Evolutionary conservation across 2,329 filamentous ascomycete species (phyloP).

Genomic region (Coleophoma eucalyptorum): DNA sequence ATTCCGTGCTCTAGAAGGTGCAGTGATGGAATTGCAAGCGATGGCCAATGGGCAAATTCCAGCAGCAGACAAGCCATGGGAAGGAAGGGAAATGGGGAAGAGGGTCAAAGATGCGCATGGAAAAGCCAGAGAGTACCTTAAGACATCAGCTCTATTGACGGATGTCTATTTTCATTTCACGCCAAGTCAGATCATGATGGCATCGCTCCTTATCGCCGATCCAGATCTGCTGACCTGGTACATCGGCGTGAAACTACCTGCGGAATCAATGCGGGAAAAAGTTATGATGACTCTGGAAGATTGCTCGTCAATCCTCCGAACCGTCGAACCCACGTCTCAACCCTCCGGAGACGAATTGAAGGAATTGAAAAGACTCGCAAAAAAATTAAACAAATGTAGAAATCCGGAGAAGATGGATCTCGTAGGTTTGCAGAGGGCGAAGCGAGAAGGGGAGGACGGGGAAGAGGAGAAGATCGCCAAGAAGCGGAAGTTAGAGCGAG

Average conservation of each 20-base stretch:
- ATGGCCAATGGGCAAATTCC: conserved; percentile 45
- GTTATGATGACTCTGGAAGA: conserved; percentile 43
- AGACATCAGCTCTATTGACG: conserved; percentile 78
- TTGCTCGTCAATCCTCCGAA: conserved; percentile 51
- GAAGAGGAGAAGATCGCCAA: conserved; percentile 24
- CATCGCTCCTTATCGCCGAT: conserved; percentile 74
- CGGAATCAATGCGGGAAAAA: conserved; percentile 35
- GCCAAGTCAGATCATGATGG: conserved; percentile 89
- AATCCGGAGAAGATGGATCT: conserved; percentile 73
- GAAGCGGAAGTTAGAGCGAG: conserved; percentile 38
- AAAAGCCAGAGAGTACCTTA: conserved; percentile 70
- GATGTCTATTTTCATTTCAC: conserved; percentile 98
- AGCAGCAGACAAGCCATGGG: conserved; percentile 1
- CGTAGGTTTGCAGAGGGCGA: conserved; percentile 56
- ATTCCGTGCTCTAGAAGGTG: conserved; percentile 81
- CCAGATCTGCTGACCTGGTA: conserved; percentile 43
- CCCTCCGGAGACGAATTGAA: conserved; percentile 30
- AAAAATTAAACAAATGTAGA: conserved; percentile 68
- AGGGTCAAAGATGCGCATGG: conserved; percentile 61
- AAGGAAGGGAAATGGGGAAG: conserved; percentile 24
- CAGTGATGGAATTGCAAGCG: conserved; percentile 75
- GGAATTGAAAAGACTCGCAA: conserved; percentile 54
- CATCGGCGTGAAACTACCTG: conserved; percentile 23
- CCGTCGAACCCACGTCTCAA: conserved; percentile 39
- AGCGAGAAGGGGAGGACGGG: conserved; percentile 43